Conservation (phyloP, 495 filamentous ascomycete genomes). For the Cetradonia linearis region DNA sequence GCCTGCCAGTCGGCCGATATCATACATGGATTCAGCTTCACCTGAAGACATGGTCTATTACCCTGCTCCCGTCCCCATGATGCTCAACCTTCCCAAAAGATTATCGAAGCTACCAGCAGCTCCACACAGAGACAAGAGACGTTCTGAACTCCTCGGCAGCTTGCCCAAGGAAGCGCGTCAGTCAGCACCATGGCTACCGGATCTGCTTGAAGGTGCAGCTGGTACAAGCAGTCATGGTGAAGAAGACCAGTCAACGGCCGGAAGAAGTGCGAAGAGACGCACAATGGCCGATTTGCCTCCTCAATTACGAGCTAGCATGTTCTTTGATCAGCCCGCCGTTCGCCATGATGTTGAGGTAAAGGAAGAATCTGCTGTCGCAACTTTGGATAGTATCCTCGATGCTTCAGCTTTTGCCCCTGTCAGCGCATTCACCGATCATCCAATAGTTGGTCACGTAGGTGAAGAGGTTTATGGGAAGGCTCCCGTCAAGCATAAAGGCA, state of each 20-base stretch:
- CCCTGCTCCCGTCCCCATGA: slow-evolving; percentile 85
- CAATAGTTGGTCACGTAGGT: slow-evolving; percentile 63
- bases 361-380: slow-evolving; percentile 72
- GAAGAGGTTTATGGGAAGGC: slow-evolving; percentile 50
- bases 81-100: slow-evolving; percentile 83
- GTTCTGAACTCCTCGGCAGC: slow-evolving; percentile 49
- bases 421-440: slow-evolving; percentile 88
- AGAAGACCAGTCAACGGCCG: slow-evolving; percentile 8
- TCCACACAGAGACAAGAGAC: slow-evolving; percentile 53
- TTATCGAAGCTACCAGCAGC: slow-evolving; percentile 64
- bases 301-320: slow-evolving; percentile 81
- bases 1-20: slow-evolving; percentile 20
- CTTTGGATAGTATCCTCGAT: slow-evolving; percentile 85
- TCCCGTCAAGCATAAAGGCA: slow-evolving; percentile 28
- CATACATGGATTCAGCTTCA: slow-evolving; percentile 51
- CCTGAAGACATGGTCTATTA: slow-evolving; percentile 84
- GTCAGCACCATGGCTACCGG: slow-evolving; percentile 31
- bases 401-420: slow-evolving; percentile 92
- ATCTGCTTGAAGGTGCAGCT: slow-evolving; percentile 23
- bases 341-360: slow-evolving; percentile 58
- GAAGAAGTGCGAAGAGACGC: slow-evolving; percentile 28
- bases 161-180: slow-evolving; percentile 42
- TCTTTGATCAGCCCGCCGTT: slow-evolving; percentile 64
- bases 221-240: slow-evolving; percentile 13
- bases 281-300: slow-evolving; percentile 54